A percentile compares a stretch with the other conserved stretches of the same genome.
Evolutionary conservation across 1,284 basidiomycete species (phyloP).

Genomic region (Ceratobasidium sp.): DNA sequence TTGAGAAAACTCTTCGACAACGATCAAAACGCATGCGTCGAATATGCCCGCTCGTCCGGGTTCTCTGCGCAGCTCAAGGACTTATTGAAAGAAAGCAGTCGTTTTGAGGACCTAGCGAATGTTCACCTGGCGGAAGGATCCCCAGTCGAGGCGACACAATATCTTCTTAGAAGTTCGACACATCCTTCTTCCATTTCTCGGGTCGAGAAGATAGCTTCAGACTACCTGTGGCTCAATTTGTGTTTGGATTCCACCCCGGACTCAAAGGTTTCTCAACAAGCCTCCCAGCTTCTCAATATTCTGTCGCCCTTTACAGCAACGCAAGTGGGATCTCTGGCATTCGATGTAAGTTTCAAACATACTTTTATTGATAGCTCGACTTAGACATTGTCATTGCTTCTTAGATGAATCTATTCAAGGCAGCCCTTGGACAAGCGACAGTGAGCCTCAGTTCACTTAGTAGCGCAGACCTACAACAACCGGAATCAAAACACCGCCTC

Average conservation of each 20-base stretch:
- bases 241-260: constrained; percentile 9
- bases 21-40: constrained; percentile 24
- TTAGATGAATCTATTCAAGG: neutral
- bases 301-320: neutral
- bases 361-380: no score
- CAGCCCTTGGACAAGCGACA: neutral
- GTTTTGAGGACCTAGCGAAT: constrained; percentile 31
- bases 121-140: constrained; percentile 24
- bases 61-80: constrained; percentile 29
- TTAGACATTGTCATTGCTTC: neutral
- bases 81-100: constrained; percentile 11
- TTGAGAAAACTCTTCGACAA: constrained; percentile 8
- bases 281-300: neutral
- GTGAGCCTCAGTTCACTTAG: neutral
- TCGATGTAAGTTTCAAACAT: constrained; percentile 6
- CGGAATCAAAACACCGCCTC: constrained; percentile 2
- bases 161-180: constrained; percentile 3
- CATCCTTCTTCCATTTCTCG: neutral
- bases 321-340: neutral
- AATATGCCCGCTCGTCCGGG: constrained; percentile 21
- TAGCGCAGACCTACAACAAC: neutral
- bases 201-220: neutral
- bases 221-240: constrained; percentile 25
- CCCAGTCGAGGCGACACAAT: constrained; percentile 9
- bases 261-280: neutral